Conservation (phyloP, 257 asterid genomes). For the Nicotiana attenuata region DNA sequence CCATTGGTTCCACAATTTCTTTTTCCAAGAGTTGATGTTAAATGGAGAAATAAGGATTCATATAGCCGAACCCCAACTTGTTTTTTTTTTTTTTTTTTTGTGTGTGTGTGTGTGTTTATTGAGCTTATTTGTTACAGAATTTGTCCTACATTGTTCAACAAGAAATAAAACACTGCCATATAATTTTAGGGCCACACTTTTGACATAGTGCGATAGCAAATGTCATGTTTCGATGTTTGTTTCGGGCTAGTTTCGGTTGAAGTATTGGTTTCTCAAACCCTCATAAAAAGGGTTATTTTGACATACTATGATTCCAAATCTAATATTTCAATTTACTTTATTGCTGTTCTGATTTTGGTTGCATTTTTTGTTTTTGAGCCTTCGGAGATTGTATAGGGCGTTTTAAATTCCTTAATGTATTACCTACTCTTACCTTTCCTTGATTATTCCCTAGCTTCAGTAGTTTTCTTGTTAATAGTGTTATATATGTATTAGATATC, state of each 20-base stretch:
- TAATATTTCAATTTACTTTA: not conserved
- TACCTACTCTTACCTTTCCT: not conserved
- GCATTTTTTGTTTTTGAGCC: not conserved
- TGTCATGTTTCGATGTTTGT: not conserved
- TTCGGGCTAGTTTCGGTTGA: not conserved
- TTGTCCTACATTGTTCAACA: not conserved
- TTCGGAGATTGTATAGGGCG: not conserved
- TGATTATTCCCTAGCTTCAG: not conserved
- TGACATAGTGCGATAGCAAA: not conserved
- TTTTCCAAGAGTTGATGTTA: too few relatives aligned
- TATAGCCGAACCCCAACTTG: too few relatives aligned
- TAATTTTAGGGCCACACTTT: not conserved
- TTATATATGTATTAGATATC: not conserved
- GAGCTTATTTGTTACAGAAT: not conserved
- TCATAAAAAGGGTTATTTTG: not conserved
- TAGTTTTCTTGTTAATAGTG: not conserved
- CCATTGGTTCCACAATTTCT: too few relatives aligned
- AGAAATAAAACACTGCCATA: not conserved
- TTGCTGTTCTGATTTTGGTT: not conserved
- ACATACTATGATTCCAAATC: not conserved
- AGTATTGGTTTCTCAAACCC: conserved; percentile 2
- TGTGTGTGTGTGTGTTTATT: not conserved
- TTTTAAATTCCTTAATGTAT: not conserved
- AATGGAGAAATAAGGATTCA: too few relatives aligned
- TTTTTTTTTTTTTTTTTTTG: too few relatives aligned